Percentiles rank a stretch among this genome's conserved stretches.
These are phyloP conservation scores for Phytophthora citricola DNA, from an alignment of 352 stramenopile genomes.

Conservation along the genomic window DNA sequence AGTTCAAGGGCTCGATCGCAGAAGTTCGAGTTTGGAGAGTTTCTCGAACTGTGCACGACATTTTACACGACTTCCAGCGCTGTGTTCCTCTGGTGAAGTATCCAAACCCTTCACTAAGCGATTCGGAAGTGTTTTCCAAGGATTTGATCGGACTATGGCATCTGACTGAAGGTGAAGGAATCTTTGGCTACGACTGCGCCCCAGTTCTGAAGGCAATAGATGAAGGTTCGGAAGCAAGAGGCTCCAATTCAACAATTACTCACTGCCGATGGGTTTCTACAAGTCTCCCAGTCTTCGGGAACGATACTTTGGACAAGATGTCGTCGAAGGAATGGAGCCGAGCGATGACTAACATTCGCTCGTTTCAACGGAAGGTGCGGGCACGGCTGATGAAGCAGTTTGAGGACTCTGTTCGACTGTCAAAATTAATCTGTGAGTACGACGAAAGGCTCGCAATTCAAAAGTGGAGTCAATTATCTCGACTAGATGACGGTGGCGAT, in stretches of 20 bases:
- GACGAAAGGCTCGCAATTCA: slow-evolving; percentile 44
- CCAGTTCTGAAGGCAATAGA: slow-evolving; percentile 19
- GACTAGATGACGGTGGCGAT: slow-evolving; percentile 35
- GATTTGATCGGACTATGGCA: slow-evolving; percentile 71
- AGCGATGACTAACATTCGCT: slow-evolving; percentile 35
- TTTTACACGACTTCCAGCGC: slow-evolving; percentile 70
- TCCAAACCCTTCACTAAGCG: slow-evolving; percentile 16
- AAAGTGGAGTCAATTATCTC: slow-evolving; percentile 36
- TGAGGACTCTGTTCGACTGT: slow-evolving; percentile 34
- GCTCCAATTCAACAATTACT: slow-evolving; percentile 54
- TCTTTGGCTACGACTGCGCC: slow-evolving; percentile 59
- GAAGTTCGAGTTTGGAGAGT: slow-evolving; percentile 81
- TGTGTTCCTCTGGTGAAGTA: slow-evolving; percentile 52
- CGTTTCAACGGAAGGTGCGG: slow-evolving; percentile 53
- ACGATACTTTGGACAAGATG: slow-evolving; percentile 45
- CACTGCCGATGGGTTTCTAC: slow-evolving; percentile 72
- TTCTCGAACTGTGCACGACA: slow-evolving; percentile 44
- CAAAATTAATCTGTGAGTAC: slow-evolving; percentile 50
- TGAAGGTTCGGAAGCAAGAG: slow-evolving; percentile 27
- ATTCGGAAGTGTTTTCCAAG: slow-evolving; percentile 26
- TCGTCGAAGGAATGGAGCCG: slow-evolving; percentile 36
- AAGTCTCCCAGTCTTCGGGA: slow-evolving; percentile 68
- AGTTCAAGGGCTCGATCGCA: slow-evolving; percentile 77
- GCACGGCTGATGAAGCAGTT: slow-evolving; percentile 30
- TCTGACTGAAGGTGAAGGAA: slow-evolving; percentile 77